Base-by-base conservation (phyloP, 345 rosid species). In the Raphanus raphanistrum region DNA sequence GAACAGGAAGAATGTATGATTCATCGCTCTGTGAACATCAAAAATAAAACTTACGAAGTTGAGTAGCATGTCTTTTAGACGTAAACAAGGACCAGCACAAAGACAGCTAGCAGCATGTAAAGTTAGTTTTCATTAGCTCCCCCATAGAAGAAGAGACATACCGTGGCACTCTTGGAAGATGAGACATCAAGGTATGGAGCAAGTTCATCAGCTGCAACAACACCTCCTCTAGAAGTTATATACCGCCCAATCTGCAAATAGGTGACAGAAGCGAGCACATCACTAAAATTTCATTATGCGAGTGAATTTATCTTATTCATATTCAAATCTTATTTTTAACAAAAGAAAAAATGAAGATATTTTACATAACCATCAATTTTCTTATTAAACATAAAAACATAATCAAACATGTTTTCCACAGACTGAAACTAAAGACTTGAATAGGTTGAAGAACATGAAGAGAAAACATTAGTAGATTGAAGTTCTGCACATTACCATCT, bases 221-320 rank as follows among this genome's bases (percentile, higher is more conserved):
- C 97, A 76, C 99, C 98, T 50, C 99, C 99, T 76, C 92, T 87
- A 28, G 98, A 85, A 41, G 96, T 73, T 83, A 95, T 91, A 76
- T 92, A 95, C 50, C 88, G 83, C 59, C 99, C 99, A 82, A 95
- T 95, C 99, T 95, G 88, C 83, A 86, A 48, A 82, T 62, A 75
- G 26, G 17, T 33, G 21, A 55, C 48, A 79, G 10, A 45, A 35
- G 41, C 10, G 70, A 83, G 25, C 29, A 55, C 43, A 9, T 74
- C 48, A 74, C 31, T 64, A 62, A 54, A 5, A 25, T n/a, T 48
- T 33, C 66, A 73, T 36, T 36, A 7, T 21, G 35, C 13, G 62
- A 6, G 38, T 72, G 28, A n/a, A 28, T 70, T 3, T 10, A 29
- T 5, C 43, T 63, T 61, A n/a, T 63, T 21, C 71, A 63, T 36